Evolutionary conservation across 1,284 basidiomycete species (phyloP), one percentile per base, ranked within the genome.

Genomic region (Sphagnurus paluster): DNA sequence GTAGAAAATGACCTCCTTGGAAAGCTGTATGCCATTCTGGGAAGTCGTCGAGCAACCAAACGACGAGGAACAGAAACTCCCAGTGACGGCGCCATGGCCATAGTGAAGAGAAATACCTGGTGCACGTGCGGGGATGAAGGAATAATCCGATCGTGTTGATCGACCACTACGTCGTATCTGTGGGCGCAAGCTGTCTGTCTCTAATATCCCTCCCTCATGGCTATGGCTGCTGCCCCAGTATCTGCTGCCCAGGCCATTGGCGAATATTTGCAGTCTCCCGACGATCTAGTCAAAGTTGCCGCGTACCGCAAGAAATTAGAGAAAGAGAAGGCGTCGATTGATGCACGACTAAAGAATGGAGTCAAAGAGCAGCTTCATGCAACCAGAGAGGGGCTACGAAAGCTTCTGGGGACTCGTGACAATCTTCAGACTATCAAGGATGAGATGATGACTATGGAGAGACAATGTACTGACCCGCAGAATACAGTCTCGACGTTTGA

Each of bases 281-380:
- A 98, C 64, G 96, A 98, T 69, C 84, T 98, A 39, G 75, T 85
- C 60, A 98, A 98, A 70, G 82, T 98, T 38, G 75, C 82, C 2
- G 83, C 90, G 1, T 92, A 93, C 60, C 84, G 93, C 51, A 96
- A 95, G 75, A 97, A 97, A 65, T 79, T 98, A 21, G 87, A 94
- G 68, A 97, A 96, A 69, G 96, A 99, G 71, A 96, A 97, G 68
- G 84, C 92, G 0, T 90, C 92, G n/a, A 90, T 99, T 53, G 93
- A 97, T 60, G 86, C 90, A 4, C 82, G 96, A 60, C 82, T 99
- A 37, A 91, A 95, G 60, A 87, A 80, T 50, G 94, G 94, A 11
- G 93, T 97, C 48, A 94, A 92, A 64, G 92, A 96, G 52, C 96
- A 98, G 66, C 77, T 99, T 6, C 89, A 95, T 60, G 84, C 92